These are phyloP conservation scores for Trichoderma hamatum DNA, from an alignment of 2,329 filamentous ascomycete species.

Conservation along the genomic window DNA sequence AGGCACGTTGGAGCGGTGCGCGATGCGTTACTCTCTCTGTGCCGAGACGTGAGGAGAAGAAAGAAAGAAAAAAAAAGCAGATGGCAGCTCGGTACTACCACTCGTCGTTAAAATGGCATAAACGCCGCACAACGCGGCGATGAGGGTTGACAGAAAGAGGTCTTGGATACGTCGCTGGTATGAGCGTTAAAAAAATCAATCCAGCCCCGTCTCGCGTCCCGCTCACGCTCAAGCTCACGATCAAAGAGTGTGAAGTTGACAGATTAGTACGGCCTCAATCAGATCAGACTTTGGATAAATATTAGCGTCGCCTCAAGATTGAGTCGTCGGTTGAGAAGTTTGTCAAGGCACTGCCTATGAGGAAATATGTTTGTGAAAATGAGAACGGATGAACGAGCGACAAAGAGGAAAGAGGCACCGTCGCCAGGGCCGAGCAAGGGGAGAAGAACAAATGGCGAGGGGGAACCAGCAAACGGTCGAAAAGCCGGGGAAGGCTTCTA, in stretches of 20 bases:
- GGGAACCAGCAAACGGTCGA: slow-evolving; percentile 20
- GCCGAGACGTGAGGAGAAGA: not conserved
- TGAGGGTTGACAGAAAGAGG: not conserved
- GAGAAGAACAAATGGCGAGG: slow-evolving; percentile 27
- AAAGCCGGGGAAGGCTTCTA: slow-evolving; percentile 30
- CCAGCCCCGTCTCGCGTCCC: slow-evolving; percentile 9
- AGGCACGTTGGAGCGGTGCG: slow-evolving; percentile 11
- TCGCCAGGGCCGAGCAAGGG: slow-evolving; percentile 28
- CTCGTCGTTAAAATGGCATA: slow-evolving; percentile 21
- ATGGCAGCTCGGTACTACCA: slow-evolving; percentile 3
- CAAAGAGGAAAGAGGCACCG: slow-evolving; percentile 21
- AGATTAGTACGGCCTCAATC: not conserved
- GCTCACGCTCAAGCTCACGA: slow-evolving; percentile 14
- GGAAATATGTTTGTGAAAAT: slow-evolving; percentile 1
- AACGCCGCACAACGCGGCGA: slow-evolving; percentile 24
- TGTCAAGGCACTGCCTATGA: slow-evolving; percentile 21
- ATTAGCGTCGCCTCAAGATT: slow-evolving; percentile 22
- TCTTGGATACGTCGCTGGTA: not conserved
- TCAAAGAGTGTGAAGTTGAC: slow-evolving; percentile 1
- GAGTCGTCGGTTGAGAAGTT: slow-evolving; percentile 18
- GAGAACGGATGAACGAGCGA: slow-evolving; percentile 22
- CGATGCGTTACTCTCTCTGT: slow-evolving; percentile 5
- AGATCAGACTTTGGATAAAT: slow-evolving; percentile 5
- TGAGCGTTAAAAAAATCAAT: not conserved
- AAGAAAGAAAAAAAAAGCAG: not conserved